Base-by-base conservation (phyloP, 2,329 filamentous ascomycete species). In the Fusarium brevicatenulatum region DNA sequence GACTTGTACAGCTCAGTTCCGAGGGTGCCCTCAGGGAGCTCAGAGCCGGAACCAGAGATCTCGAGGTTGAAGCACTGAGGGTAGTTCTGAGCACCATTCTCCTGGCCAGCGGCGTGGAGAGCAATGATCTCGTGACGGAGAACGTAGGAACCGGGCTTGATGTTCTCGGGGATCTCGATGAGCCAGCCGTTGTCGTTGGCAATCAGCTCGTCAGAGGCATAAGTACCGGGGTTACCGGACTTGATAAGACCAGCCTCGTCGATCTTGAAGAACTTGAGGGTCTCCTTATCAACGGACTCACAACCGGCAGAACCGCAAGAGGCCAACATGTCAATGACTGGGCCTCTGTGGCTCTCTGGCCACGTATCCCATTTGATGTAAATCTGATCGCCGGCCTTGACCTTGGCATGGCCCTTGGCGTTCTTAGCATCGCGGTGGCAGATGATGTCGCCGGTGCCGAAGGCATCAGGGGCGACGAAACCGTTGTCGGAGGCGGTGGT, bases 221-320 rank as follows among this genome's bases (percentile, higher is more conserved):
- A 85, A 44, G 60, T 72, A 59, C 79, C 75, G 66, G 81, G 82
- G 69, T 80, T 82, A 69, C 81, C 76, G 67, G 89, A 84, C 55
- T 76, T 68, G 64, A 86, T 79, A 32, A 89, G 83, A 75, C 90
- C 91, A 42, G 80, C 83, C 74, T 87, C 86, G 56, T 86, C 85
- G 70, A 92, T 91, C 87, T 93, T 92, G 86, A 91, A 89, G 82
- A 88, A 92, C 76, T 87, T 81, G 59, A 91, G 85, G 15, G 81
- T 78, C 11, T 81, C 81, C 82, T 89, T 88, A 81, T 88, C 86
- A 65, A 87, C 88, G 2, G 81, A 79, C 58, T 85, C 83, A 80
- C 88, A 91, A 78, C 90, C 86, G 40, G 84, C 86, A 62, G 84
- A 82, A 42, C 77, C 76, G 83, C 89, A 90, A 76, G 86, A 84